These are phyloP conservation scores for Medakamo hakoo DNA, from an alignment of 139 green algal species.

Conservation along the genomic window DNA sequence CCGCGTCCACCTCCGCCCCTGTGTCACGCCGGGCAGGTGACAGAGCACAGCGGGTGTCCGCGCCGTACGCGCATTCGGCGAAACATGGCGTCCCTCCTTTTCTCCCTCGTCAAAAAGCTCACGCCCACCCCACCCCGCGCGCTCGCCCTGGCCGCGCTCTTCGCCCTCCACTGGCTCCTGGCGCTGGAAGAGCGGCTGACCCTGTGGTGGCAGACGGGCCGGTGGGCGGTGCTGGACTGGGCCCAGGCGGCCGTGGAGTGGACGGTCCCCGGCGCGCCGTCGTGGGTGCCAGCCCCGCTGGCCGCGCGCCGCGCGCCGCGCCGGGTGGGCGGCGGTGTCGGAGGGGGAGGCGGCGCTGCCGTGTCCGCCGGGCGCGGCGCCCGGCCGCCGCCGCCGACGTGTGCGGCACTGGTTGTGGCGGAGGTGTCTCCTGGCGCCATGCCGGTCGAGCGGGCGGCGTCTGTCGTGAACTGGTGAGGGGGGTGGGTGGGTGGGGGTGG, in stretches of 20 bases:
- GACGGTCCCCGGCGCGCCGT: not conserved
- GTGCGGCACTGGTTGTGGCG: not conserved
- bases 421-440: not conserved
- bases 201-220: not conserved
- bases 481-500: too few species aligned
- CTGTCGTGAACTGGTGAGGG: not conserved
- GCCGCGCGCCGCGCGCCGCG: too few species aligned
- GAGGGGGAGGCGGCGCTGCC: too few species aligned
- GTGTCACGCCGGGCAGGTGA: too few species aligned
- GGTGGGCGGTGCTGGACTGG: not conserved
- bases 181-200: not conserved
- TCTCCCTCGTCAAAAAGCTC: not conserved
- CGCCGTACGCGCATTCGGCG: too few species aligned
- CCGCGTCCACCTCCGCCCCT: too few species aligned
- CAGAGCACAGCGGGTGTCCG: too few species aligned
- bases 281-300: not conserved
- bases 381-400: too few species aligned
- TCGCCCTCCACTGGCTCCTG: not conserved
- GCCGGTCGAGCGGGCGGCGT: not conserved
- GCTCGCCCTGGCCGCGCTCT: not conserved
- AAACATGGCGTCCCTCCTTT: not conserved
- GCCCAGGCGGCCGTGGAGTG: not conserved
- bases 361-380: not conserved
- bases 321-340: not conserved
- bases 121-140: too few species aligned